Base-by-base conservation (phyloP, 305 asterid genomes). In the Nicotiana rustica region DNA sequence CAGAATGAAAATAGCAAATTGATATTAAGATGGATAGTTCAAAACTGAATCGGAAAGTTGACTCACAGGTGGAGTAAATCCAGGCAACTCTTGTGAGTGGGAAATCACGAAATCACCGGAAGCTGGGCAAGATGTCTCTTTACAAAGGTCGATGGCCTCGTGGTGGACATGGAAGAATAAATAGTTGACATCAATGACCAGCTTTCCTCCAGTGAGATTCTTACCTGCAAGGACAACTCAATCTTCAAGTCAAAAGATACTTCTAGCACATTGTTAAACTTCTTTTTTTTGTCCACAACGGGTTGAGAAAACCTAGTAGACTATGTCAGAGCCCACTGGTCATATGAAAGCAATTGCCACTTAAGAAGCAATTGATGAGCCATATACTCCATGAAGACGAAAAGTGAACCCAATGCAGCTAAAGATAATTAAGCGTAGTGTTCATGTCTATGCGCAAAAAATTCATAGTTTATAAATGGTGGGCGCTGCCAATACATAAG, bases 21-120 rank as follows among this genome's bases (percentile, higher is more conserved):
- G 62, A 75, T 25, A 6, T 49, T 52, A 52, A 75, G 4, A 25
- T 14, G 25, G 64, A 52, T 49, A 25, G 25, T 49, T 57, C 12
- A 73, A 66, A 19, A 79, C 10, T 56, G 36, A 77, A 77, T 1
- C 7, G 41, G 83, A 31, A 71, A 79, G 78, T 71, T 52, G 84
- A 89, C 97, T 94, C 86, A 94, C 98, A 25, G 97, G 93, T 70
- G 99, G 99, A 31, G 98, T 93, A 77, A 47, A 68, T 85, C 92
- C 94, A 77, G 99, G 99, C 75, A 96, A 88, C 44, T 60, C 90
- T 86, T 96, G 98, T 67, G 97, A 79, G 87, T 93, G 97, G 76
- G 97, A 85, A 81, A 96, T 91, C 49, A 88, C 81, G 67, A 96
- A 96, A 81, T 91, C 91, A 55, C 99, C 98, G 64, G 81, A 29